Percentiles rank a stretch among this genome's conserved stretches.
phyloP scores from a whole-genome alignment of 2,329 filamentous ascomycete species.

The Venturia pyrina region DNA sequence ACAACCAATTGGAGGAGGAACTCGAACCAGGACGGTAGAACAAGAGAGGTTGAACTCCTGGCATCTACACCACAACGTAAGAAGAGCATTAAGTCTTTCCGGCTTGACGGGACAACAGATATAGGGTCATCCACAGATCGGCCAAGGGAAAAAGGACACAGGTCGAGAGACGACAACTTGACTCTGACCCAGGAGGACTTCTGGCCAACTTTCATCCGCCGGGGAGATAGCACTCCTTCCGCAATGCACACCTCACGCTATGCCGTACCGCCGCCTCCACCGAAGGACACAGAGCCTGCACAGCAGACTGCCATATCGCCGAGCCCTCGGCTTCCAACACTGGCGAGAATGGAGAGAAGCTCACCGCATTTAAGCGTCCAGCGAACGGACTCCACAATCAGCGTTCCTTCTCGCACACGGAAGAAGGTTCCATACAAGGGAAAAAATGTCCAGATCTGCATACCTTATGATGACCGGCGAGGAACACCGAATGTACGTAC shows the following conservation, averaged over 20 bases:
- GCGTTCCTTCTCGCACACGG: neutral
- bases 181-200: slow-evolving; percentile 42
- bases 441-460: slow-evolving; percentile 5
- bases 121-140: slow-evolving; percentile 10
- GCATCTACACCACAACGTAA: slow-evolving; percentile 1
- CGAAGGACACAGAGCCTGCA: neutral
- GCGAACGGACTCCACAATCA: slow-evolving; percentile 8
- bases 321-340: neutral
- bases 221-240: slow-evolving; percentile 28
- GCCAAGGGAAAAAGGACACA: slow-evolving; percentile 23
- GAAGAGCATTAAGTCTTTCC: slow-evolving; percentile 5
- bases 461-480: neutral
- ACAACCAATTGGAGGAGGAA: slow-evolving; percentile 4
- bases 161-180: slow-evolving; percentile 32
- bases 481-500: neutral
- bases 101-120: slow-evolving; percentile 7
- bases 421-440: slow-evolving; percentile 10
- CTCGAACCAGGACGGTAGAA: neutral
- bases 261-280: slow-evolving; percentile 19
- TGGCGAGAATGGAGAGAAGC: neutral
- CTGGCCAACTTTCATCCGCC: slow-evolving; percentile 32
- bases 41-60: slow-evolving; percentile 5
- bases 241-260: slow-evolving; percentile 32
- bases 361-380: slow-evolving; percentile 1
- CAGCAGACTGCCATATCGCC: neutral